phyloP scores from a whole-genome alignment of 345 rosid genomes.

The Linum lewisii region DNA sequence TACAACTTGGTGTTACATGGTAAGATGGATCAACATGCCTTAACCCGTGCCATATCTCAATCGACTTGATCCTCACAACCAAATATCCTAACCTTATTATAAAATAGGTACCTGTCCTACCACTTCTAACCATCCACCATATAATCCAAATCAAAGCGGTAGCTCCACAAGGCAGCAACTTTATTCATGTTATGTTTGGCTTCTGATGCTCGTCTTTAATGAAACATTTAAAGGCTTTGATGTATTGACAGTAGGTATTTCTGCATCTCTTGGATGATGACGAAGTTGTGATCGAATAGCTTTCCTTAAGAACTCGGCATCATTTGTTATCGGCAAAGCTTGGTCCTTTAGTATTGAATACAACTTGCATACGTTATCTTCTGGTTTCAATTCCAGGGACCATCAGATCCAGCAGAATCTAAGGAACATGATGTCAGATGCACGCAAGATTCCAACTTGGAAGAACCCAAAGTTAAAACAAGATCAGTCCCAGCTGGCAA shows the following conservation, averaged over 20 bases:
- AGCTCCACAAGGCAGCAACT: too few relatives aligned
- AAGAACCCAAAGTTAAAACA: slow-evolving; percentile 7
- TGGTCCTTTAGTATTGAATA: background rate
- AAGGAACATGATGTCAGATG: slow-evolving; percentile 14
- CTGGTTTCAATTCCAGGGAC: slow-evolving; percentile 13
- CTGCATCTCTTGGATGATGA: background rate
- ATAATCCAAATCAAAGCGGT: too few relatives aligned
- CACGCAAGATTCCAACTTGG: background rate
- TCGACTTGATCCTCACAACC: too few relatives aligned
- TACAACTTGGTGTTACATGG: too few relatives aligned
- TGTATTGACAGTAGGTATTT: background rate
- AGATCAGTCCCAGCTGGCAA: slow-evolving; percentile 5
- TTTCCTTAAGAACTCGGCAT: slow-evolving; percentile 11
- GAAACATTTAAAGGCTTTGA: background rate
- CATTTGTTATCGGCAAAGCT: slow-evolving; percentile 1
- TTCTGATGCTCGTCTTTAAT: background rate
- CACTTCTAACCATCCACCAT: too few relatives aligned
- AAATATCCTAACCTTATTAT: too few relatives aligned
- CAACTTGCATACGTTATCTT: background rate
- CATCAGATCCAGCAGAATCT: slow-evolving; percentile 7
- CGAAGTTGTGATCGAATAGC: background rate
- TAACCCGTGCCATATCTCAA: too few relatives aligned
- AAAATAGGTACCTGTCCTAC: too few relatives aligned
- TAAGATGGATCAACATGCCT: too few relatives aligned
- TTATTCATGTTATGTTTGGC: background rate